Evolutionary conservation across 192 early-diverging fungal genomes (phyloP).

Genomic region (Gamsiella multidivaricata): DNA sequence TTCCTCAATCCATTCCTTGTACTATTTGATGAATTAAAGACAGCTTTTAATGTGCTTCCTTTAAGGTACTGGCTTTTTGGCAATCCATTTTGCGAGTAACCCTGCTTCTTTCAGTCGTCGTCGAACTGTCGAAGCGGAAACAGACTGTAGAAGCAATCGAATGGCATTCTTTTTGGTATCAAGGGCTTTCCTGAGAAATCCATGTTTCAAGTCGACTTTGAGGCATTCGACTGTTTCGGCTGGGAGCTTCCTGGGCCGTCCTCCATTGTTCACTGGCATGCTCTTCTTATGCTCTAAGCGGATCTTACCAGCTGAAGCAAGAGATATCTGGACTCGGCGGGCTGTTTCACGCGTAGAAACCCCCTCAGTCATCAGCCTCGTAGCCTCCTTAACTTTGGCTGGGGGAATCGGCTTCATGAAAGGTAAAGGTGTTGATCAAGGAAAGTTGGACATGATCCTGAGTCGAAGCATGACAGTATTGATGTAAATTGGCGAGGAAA

Average conservation of each 20-base stretch:
- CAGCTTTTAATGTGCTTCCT: neutral
- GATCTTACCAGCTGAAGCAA: too few species aligned
- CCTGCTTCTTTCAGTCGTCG: slow-evolving; percentile 11
- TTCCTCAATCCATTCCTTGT: slow-evolving; percentile 32
- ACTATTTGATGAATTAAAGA: slow-evolving; percentile 22
- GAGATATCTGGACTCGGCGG: too few species aligned
- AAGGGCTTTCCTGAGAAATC: neutral
- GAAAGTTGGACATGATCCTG: too few species aligned
- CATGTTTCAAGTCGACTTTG: slow-evolving; percentile 6
- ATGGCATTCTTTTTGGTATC: neutral
- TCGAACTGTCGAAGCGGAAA: slow-evolving; percentile 2
- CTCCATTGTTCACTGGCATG: slow-evolving; percentile 10
- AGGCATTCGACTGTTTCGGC: slow-evolving; percentile 1
- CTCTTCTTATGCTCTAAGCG: too few species aligned
- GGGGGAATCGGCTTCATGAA: too few species aligned
- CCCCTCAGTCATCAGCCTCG: too few species aligned
- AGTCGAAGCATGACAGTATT: too few species aligned
- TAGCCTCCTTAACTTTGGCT: too few species aligned
- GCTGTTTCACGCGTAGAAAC: too few species aligned
- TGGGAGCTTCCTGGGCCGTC: slow-evolving; percentile 4
- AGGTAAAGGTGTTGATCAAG: too few species aligned
- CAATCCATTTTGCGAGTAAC: slow-evolving; percentile 12
- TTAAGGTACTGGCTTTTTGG: slow-evolving; percentile 6
- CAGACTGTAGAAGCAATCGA: neutral
- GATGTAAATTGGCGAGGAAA: too few species aligned